phyloP scores from a whole-genome alignment of 176 grass and related monocot species.

The Tillandsia leiboldiana region DNA sequence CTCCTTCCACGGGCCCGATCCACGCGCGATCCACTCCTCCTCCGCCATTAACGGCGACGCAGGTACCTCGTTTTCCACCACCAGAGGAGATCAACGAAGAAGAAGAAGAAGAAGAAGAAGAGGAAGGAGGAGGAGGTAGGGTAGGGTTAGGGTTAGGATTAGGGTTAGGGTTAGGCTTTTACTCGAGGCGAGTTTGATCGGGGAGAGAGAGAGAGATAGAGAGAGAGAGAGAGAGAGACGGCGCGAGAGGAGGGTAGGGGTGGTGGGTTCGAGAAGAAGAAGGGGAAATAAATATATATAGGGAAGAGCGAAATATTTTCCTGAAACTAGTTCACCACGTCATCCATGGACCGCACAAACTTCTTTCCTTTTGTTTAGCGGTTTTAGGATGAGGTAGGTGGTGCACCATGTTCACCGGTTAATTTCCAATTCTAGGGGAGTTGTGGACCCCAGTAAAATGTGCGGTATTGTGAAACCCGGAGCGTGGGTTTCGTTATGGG shows the following conservation, averaged over 20 bases:
- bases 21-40: constrained; percentile 42
- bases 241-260: background rate
- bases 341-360: too few relatives aligned
- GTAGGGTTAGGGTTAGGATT: background rate
- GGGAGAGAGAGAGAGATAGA: background rate
- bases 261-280: background rate
- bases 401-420: background rate
- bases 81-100: background rate
- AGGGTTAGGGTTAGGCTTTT: background rate
- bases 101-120: background rate
- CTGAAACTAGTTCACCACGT: too few relatives aligned
- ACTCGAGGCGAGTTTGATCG: background rate
- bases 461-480: too few relatives aligned
- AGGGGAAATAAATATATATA: background rate
- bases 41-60: constrained; percentile 12
- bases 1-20: constrained; percentile 55
- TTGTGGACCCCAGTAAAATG: too few relatives aligned
- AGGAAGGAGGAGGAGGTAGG: background rate
- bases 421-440: background rate
- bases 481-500: background rate
- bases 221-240: background rate
- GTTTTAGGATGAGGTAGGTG: background rate
- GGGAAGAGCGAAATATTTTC: too few relatives aligned
- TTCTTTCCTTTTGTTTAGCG: background rate
- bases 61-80: background rate